Evolutionary conservation across 2,329 filamentous ascomycete species (phyloP), one percentile per base, ranked within the genome.

Genomic region (Ceratocystis destructans): DNA sequence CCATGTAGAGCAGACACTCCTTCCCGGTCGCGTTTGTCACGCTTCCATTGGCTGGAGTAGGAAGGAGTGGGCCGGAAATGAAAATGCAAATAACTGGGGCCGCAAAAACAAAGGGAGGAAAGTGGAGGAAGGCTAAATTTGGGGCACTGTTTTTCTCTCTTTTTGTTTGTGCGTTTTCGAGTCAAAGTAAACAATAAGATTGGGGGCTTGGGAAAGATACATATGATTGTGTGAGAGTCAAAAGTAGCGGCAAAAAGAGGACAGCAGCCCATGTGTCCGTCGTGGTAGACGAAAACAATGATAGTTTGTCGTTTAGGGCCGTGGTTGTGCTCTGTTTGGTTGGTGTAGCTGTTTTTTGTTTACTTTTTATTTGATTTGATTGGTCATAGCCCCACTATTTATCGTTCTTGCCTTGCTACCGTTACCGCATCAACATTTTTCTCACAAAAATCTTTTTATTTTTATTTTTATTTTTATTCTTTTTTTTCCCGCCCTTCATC

Each of bases 401-500:
- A 20, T 33, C 12, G 37, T 41, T 22, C 48, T 53, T 62, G 55
- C 41, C 31, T 46, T 46, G 64, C 64, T 33, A 41, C 65, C 66
- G 68, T 69, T 69, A 69, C 68, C 68, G 66, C 64, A 69, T 65
- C 68, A 69, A 69, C 68, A 68, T 66, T 64, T 68, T 65, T 55
- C 57, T 62, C 45, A 25, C 31, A 57, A 61, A 64, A 64, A 64
- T 50, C 57, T 57, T 53, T 55, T 61, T 68, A 64, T 71, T 62
- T 69, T 61, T 25, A 55, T 67, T 64, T 66, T 69, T 33, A n/a
- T 50, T 41, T 12, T 41, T 41, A 41, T 41, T 41, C 10, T 15
- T 37, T 12, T 41, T 41, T 10, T 37, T 37, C 10, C 3, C 33
- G 37, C 37, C 12, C 55, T 33, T 33, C 25, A 59, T 37, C 28